Evolutionary conservation across 495 filamentous ascomycete species (phyloP), one percentile per base, ranked within the genome.

Genomic region (Parathielavia hyrcaniae): DNA sequence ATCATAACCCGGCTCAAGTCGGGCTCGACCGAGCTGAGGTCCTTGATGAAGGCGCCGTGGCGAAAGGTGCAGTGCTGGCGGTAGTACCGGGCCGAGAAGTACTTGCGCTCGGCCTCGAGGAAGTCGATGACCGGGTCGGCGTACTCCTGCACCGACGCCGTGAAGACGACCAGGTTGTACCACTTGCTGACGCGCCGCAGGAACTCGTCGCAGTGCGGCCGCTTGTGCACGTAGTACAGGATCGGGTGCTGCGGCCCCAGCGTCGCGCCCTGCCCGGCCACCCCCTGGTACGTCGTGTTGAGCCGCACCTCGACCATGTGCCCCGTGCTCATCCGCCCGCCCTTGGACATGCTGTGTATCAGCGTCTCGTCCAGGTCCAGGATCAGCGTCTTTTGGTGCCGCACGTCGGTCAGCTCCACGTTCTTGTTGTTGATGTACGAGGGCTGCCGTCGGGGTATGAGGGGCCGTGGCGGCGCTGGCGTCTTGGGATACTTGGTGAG

Each of bases 291-390:
- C 36, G 82, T 79, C 19, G 81, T 81, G 64, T 86, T 83, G 49
- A 97, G 80, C 65, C 92, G 93, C 62, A 98, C 93, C 74, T 98
- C 93, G 35, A 98, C 92, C 93, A 97, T 97, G 72, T 98, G 95
- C 22, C 93, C 93, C 26, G 88, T 91, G 63, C 86, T 89, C 90
- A 96, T 97, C 41, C 91, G 83, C 38, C 92, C 91, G 30, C 93
- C 93, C 70, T 96, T 97, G 46, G 92, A 90, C 73, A 97, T 86
- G 69, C 90, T 96, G 75, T 98, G 93, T 65, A 98, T 97, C 52
- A 98, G 75, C 0, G 93, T 98, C 67, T 98, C 93, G 69, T 98
- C 93, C 16, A 98, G 82, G 69, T 98, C 93, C 30, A 98, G 79
- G 62, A 98, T 92, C 57, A 98, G 71, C 2, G 93, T 97, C 74